These are phyloP conservation scores for Strobilomyces echinocephalus DNA, from an alignment of 768 basidiomycete species.

Conservation along the genomic window DNA sequence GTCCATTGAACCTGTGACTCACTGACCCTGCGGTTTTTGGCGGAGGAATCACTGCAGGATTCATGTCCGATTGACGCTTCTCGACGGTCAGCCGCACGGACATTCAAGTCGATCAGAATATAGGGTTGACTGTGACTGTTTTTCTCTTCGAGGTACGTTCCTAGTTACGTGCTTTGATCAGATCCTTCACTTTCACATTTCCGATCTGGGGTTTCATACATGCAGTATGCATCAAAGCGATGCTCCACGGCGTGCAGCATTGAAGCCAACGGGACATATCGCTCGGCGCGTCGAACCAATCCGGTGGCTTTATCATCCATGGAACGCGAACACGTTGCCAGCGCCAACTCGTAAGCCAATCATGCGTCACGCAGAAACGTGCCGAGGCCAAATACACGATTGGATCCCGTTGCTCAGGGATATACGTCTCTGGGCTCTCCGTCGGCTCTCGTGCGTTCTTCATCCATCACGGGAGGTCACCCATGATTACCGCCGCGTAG, in stretches of 20 bases:
- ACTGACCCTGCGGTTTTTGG: background rate
- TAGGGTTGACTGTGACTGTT: background rate
- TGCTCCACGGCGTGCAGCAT: background rate
- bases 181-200: background rate
- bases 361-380: background rate
- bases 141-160: background rate
- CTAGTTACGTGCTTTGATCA: background rate
- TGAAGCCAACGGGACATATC: conserved; percentile 1
- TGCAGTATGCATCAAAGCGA: conserved; percentile 9
- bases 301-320: background rate
- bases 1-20: background rate
- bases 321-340: conserved; percentile 1
- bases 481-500: background rate
- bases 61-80: background rate
- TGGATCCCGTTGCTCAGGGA: background rate
- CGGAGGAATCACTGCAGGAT: background rate
- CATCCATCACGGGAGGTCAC: background rate
- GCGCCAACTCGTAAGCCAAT: conserved; percentile 1
- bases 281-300: conserved; percentile 1
- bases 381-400: background rate
- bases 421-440: background rate
- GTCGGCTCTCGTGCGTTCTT: background rate
- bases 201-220: background rate
- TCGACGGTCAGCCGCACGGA: background rate
- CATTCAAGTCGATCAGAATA: background rate